These are phyloP conservation scores for Acanthamoeba sp. DNA, from an alignment of 208 protist genomes.

Conservation along the genomic window DNA sequence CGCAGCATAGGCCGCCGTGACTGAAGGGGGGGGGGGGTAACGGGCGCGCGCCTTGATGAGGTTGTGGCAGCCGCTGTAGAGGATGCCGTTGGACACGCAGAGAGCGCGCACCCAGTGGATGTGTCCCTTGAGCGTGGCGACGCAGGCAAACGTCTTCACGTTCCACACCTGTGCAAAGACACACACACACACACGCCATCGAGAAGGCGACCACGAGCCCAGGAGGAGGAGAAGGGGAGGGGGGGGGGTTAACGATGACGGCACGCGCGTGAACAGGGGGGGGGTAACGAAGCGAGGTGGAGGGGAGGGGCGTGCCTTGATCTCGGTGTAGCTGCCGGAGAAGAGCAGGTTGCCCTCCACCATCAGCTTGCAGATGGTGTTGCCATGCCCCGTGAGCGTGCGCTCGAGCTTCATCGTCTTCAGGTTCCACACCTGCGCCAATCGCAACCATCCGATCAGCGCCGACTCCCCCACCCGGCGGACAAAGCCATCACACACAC, in stretches of 20 bases:
- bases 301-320: conserved; percentile 14
- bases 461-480: too few relatives aligned
- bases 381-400: conserved; percentile 44
- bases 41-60: conserved; percentile 49
- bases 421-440: conserved; percentile 50
- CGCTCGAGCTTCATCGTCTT: conserved; percentile 62
- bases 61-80: conserved; percentile 72
- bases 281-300: too few relatives aligned
- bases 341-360: conserved; percentile 61
- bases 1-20: not conserved
- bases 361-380: conserved; percentile 52
- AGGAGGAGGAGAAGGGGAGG: too few relatives aligned
- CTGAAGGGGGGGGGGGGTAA: not conserved
- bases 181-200: not conserved
- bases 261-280: too few relatives aligned
- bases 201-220: too few relatives aligned
- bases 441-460: too few relatives aligned
- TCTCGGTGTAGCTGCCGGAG: conserved; percentile 64
- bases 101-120: conserved; percentile 72
- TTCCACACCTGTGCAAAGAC: conserved; percentile 20
- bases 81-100: conserved; percentile 4
- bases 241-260: not conserved
- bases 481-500: not conserved
- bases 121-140: conserved; percentile 58
- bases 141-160: conserved; percentile 47